Evolutionary conservation across 75 land plant genomes (phyloP).

Genomic region (Sequoia sempervirens): DNA sequence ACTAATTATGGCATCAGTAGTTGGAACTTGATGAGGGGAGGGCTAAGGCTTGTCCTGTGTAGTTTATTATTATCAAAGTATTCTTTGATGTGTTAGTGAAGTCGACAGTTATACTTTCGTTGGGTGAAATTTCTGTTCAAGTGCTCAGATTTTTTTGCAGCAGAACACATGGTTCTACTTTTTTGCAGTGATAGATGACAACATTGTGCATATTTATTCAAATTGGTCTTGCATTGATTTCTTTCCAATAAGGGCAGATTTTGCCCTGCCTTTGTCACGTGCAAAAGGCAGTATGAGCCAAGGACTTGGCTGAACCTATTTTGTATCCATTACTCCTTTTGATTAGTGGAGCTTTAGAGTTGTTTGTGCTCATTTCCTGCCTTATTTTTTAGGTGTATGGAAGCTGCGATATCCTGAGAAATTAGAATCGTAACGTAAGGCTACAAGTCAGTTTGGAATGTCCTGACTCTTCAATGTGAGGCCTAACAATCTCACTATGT

Average conservation of each 20-base stretch:
- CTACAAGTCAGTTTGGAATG: neutral
- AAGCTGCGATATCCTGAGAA: neutral
- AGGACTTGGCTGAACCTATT: constrained; percentile 6
- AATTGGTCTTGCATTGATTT: constrained; percentile 8
- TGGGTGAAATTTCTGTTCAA: constrained; percentile 3
- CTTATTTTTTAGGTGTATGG: constrained; percentile 2
- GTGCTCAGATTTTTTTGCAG: constrained; percentile 4
- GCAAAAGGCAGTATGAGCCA: neutral
- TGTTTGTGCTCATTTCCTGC: neutral
- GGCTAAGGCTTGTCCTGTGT: neutral
- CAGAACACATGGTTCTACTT: constrained; percentile 7
- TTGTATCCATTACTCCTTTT: constrained; percentile 1
- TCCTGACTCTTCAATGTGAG: neutral
- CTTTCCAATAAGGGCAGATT: constrained; percentile 13
- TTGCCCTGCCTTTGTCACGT: constrained; percentile 4
- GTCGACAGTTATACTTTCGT: constrained; percentile 8
- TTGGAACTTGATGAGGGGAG: neutral
- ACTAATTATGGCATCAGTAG: neutral
- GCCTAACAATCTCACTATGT: neutral
- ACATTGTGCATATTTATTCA: constrained; percentile 13
- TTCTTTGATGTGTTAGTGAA: constrained; percentile 11
- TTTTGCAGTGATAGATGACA: neutral
- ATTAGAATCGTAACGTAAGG: constrained; percentile 3
- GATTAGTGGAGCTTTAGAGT: constrained; percentile 7
- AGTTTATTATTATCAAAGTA: constrained; percentile 7